Conservation (phyloP, 2,329 filamentous ascomycete species). For the Pseudofabraea citricarpa region DNA sequence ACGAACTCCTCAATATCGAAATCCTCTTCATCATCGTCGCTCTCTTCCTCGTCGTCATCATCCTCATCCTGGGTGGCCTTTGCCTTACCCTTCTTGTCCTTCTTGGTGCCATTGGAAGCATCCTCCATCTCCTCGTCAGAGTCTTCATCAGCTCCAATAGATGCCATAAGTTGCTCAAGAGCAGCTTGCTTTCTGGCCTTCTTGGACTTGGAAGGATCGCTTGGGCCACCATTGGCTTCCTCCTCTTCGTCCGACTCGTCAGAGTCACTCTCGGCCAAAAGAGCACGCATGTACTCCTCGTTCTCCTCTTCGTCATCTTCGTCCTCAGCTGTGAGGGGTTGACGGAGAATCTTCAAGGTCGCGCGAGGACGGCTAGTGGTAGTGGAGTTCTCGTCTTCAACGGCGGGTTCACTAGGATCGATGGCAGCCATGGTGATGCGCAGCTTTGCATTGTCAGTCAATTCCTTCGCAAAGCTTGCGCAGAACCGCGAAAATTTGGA, state of each 20-base stretch:
- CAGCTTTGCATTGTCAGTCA: slow-evolving; percentile 53
- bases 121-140: slow-evolving; percentile 72
- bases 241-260: slow-evolving; percentile 52
- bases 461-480: no score
- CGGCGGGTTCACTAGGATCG: slow-evolving; percentile 75
- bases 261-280: slow-evolving; percentile 42
- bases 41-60: slow-evolving; percentile 45
- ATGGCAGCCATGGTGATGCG: slow-evolving; percentile 98
- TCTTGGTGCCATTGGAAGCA: slow-evolving; percentile 56
- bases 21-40: slow-evolving; percentile 57
- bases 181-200: slow-evolving; percentile 77
- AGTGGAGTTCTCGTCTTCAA: slow-evolving; percentile 59
- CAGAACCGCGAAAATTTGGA: no score
- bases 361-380: slow-evolving; percentile 64
- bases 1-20: slow-evolving; percentile 82
- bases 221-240: slow-evolving; percentile 82
- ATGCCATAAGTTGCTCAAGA: slow-evolving; percentile 71
- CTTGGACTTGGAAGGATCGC: slow-evolving; percentile 85
- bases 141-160: slow-evolving; percentile 48
- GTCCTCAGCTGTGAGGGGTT: slow-evolving; percentile 53
- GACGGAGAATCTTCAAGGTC: slow-evolving; percentile 86
- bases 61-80: slow-evolving; percentile 50
- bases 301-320: slow-evolving; percentile 61
- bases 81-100: slow-evolving; percentile 69
- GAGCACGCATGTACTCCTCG: slow-evolving; percentile 57